phyloP scores from a whole-genome alignment of 306 rosid genomes.

The Heteromeles arbutifolia region DNA sequence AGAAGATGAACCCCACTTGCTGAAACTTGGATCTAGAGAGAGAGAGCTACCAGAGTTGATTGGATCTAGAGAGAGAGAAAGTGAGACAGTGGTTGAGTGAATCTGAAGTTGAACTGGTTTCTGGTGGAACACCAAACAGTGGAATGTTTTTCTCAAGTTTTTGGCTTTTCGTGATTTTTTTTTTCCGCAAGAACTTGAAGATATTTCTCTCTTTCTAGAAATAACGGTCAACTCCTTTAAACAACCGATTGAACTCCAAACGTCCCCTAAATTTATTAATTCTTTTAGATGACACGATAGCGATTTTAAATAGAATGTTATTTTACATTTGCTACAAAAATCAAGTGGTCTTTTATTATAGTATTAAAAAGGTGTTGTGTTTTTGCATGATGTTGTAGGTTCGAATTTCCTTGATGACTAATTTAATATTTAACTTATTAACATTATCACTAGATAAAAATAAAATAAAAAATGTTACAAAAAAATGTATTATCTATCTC shows the following conservation, averaged over 20 bases:
- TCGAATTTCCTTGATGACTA: fast-evolving
- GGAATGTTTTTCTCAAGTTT: not conserved
- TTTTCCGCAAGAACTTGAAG: not conserved
- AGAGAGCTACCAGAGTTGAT: not conserved
- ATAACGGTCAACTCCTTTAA: not conserved
- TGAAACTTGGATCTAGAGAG: not conserved
- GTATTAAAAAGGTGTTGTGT: fast-evolving
- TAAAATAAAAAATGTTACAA: no score
- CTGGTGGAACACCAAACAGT: not conserved
- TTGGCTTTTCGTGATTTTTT: not conserved
- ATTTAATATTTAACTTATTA: no score
- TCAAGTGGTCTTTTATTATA: no score
- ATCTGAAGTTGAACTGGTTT: not conserved
- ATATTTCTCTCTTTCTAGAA: not conserved
- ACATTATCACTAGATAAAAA: no score
- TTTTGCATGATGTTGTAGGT: no score
- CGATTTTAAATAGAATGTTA: no score
- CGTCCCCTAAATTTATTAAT: not conserved
- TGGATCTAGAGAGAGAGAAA: not conserved
- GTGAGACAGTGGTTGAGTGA: not conserved
- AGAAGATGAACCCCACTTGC: slow-evolving; percentile 1
- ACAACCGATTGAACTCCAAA: not conserved
- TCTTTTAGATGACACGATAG: no score
- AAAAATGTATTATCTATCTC: no score
- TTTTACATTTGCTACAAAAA: not conserved